Evolutionary conservation across 75 land plant genomes (phyloP).

Genomic region (Cunninghamia lanceolata): DNA sequence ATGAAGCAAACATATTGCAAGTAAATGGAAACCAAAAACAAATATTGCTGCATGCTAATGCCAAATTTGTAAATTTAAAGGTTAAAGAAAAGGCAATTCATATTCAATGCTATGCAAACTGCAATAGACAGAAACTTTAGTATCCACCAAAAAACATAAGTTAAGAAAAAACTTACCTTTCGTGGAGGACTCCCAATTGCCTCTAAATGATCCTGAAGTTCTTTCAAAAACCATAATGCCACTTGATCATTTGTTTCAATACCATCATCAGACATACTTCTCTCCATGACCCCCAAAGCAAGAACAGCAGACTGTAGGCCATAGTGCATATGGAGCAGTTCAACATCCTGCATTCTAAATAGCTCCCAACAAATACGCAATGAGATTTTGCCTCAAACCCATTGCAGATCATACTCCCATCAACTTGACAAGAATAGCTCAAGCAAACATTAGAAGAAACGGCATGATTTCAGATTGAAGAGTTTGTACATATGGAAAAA

Average conservation of each 20-base stretch:
- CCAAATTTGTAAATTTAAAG: not conserved
- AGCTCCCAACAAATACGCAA: conserved; percentile 5
- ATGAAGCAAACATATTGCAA: not conserved
- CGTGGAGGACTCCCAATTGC: conserved; percentile 71
- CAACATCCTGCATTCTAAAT: conserved; percentile 82
- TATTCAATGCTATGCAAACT: not conserved
- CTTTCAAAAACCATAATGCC: conserved; percentile 49
- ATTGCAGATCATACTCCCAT: not conserved
- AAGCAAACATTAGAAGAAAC: not conserved
- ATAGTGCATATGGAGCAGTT: conserved; percentile 93
- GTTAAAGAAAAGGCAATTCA: not conserved
- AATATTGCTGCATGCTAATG: not conserved
- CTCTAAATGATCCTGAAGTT: conserved; percentile 68
- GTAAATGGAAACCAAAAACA: not conserved
- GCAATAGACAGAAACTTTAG: not conserved
- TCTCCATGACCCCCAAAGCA: conserved; percentile 69
- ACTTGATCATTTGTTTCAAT: conserved; percentile 24
- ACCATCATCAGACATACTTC: conserved; percentile 31
- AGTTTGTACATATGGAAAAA: not conserved
- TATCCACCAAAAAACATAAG: not conserved
- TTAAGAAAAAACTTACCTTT: conserved; percentile 37
- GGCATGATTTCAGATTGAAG: not conserved
- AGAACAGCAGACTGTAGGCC: conserved; percentile 76
- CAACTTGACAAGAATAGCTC: not conserved
- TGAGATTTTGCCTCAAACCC: not conserved